These are phyloP conservation scores for Apophysomyces sp. DNA, from an alignment of 371 early-diverging fungal species.

Conservation along the genomic window DNA sequence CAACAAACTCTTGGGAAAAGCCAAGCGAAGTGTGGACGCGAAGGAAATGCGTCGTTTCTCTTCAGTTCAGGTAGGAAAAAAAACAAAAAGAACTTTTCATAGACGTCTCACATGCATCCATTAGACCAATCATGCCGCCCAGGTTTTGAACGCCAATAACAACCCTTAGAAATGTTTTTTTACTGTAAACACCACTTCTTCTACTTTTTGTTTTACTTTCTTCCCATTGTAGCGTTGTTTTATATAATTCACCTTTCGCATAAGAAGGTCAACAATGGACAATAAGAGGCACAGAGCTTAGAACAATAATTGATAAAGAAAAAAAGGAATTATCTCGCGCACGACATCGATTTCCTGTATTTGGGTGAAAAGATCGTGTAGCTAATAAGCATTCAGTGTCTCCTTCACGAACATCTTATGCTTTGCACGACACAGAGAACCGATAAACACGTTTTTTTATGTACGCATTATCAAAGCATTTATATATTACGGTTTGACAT, in stretches of 20 bases:
- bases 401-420: too few relatives aligned
- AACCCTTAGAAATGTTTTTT: not conserved
- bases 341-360: too few relatives aligned
- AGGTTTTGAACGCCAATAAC: constrained; percentile 44
- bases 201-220: constrained; percentile 1
- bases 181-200: not conserved
- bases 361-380: too few relatives aligned
- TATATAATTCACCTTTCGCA: not conserved
- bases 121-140: constrained; percentile 41
- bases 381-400: too few relatives aligned
- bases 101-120: constrained; percentile 4
- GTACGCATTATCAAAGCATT: too few relatives aligned
- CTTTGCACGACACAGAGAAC: too few relatives aligned
- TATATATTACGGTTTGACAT: too few relatives aligned
- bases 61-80: constrained; percentile 35
- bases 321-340: not conserved
- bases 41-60: constrained; percentile 57
- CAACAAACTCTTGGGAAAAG: constrained; percentile 35
- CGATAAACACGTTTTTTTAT: too few relatives aligned
- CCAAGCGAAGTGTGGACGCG: constrained; percentile 40
- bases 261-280: not conserved
- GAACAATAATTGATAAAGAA: not conserved
- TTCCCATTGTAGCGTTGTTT: not conserved
- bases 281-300: not conserved
- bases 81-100: not conserved